Conservation (phyloP, 164 flowering plant species). For the Magnolia officinalis region DNA sequence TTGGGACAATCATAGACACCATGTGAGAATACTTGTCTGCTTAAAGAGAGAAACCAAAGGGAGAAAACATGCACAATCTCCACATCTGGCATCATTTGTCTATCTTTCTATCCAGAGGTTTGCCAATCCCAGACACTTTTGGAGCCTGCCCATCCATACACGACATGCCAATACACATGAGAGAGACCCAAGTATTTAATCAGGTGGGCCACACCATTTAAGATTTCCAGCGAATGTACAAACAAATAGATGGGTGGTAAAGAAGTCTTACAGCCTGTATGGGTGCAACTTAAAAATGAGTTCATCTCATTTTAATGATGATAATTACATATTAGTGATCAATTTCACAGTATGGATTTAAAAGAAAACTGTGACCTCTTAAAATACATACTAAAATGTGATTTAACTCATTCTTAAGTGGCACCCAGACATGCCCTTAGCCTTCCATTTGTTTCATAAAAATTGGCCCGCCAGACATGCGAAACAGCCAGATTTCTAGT, state of each 20-base stretch:
- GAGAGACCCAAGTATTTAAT: background rate
- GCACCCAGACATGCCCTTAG: background rate
- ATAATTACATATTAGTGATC: no score
- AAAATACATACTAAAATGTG: no score
- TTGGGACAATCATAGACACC: no score
- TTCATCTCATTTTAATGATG: no score
- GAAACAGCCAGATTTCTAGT: background rate
- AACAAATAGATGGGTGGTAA: background rate
- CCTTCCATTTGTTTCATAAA: background rate
- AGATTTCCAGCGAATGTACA: no score
- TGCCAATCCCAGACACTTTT: background rate
- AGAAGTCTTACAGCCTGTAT: background rate
- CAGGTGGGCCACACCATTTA: no score
- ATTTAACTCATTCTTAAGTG: no score
- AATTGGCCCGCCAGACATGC: background rate
- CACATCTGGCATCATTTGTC: background rate
- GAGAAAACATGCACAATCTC: background rate
- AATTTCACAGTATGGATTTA: no score
- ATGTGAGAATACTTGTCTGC: background rate
- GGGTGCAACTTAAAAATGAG: no score
- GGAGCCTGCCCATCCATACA: background rate
- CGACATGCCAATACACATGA: background rate
- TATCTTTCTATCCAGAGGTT: background rate
- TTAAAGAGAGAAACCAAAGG: background rate
- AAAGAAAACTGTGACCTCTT: no score